Evolutionary conservation across 345 rosid species (phyloP).

Genomic region (Mangifera indica): DNA sequence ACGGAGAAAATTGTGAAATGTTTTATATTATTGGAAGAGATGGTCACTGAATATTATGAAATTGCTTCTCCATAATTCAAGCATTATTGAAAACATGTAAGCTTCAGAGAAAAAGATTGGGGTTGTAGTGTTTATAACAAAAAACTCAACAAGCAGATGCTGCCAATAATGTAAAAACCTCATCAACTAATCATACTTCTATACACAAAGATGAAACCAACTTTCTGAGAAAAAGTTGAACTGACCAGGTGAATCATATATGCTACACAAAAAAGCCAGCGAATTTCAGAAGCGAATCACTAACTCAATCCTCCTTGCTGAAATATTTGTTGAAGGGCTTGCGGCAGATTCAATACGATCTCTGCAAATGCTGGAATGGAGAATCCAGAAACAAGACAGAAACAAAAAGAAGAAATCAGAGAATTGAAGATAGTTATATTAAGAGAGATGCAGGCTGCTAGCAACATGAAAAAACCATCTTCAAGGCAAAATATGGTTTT

Average conservation of each 20-base stretch:
- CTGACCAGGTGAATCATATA: background rate
- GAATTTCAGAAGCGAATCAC: background rate
- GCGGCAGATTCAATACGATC: constrained; percentile 68
- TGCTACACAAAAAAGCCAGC: background rate
- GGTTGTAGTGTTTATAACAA: no score
- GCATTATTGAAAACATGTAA: background rate
- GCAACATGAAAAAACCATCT: background rate
- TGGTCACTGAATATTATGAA: background rate
- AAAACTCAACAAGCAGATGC: no score
- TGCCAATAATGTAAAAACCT: background rate
- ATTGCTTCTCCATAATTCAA: background rate
- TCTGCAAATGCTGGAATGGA: constrained; percentile 78
- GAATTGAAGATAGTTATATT: background rate
- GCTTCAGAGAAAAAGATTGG: no score
- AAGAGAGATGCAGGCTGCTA: background rate
- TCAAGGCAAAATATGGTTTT: background rate
- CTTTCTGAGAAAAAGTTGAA: background rate
- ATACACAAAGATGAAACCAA: constrained; percentile 1
- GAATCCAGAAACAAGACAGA: constrained; percentile 7
- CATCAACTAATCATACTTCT: background rate
- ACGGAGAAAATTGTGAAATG: no score
- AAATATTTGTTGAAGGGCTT: constrained; percentile 58
- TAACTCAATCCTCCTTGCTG: constrained; percentile 37
- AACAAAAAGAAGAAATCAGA: background rate
- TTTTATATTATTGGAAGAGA: no score